Base-by-base conservation (phyloP, 768 basidiomycete species). In the Holtermanniella nyarrowii region DNA sequence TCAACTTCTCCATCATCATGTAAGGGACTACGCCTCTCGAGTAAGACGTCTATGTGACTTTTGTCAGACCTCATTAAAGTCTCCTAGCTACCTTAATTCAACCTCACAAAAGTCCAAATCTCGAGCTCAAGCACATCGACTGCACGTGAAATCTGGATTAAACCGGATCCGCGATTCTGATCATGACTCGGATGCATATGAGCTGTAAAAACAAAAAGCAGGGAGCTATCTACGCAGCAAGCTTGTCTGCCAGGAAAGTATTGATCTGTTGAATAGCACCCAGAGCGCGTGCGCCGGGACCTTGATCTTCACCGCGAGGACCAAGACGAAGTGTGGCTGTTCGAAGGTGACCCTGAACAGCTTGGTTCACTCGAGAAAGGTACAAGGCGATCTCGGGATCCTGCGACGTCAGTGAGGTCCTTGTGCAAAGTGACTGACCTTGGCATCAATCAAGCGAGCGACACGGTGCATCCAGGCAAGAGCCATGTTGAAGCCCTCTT, bases 391-490 rank as follows among this genome's bases (percentile, higher is more conserved):
- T 58, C 13, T 47, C 49, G 3, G 49, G 44, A 26, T 58, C 57
- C 56, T 57, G 23, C 5, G 16, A 27, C 26, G 26, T 21, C 20
- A 24, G 16, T 23, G n/a, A 21, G 23, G 39, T 21, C 3, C 5
- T 21, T 11, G 21, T 27, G 5, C 27, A 42, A 42, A 14, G 18
- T 18, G 16, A 43, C 57, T 42, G 27, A 61, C 57, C 26, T 50
- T 48, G 2, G 55, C 55, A 45, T 62, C 56, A 16, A 62, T 20
- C 24, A 57, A 40, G 1, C 26, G 25, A 3, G 50, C 57, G 5
- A 51, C 55, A 13, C 57, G 27, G 16, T 51, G 50, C 27, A 52
- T 53, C 61, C 57, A 62, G 12, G 46, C 20, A 4, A 52, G 42
- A 3, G 50, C 37, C 39, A 45, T 47, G 14, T 11, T 24, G 39